Evolutionary conservation across 805 yeast genomes (phyloP).

Genomic region (Yamadazyma takamatsuzukensis): DNA sequence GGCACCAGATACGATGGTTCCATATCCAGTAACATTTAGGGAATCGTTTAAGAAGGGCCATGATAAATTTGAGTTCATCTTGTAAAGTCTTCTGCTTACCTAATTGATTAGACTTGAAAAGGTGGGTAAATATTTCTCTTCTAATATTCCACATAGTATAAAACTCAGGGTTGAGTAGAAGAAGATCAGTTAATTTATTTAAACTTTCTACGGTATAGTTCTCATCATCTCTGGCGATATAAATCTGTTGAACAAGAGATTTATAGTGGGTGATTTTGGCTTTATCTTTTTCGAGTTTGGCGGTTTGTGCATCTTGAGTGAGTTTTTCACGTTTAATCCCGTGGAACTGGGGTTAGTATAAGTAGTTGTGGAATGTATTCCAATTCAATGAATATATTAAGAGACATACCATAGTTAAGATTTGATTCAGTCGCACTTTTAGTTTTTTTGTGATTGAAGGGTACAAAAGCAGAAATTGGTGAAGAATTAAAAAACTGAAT

Average conservation of each 20-base stretch:
- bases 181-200: constrained; percentile 51
- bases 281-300: constrained; percentile 56
- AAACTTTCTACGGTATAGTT: constrained; percentile 35
- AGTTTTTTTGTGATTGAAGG: too few species aligned
- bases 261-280: constrained; percentile 56
- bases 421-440: too few species aligned
- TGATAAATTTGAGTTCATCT: constrained; percentile 59
- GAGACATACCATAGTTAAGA: too few species aligned
- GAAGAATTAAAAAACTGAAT: too few species aligned
- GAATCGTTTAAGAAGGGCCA: constrained; percentile 52
- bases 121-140: constrained; percentile 56
- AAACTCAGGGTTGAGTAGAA: constrained; percentile 76
- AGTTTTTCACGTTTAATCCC: constrained; percentile 61
- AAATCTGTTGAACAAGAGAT: constrained; percentile 39
- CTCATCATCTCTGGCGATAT: constrained; percentile 23
- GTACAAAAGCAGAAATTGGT: too few species aligned
- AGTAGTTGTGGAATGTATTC: not conserved
- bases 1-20: constrained; percentile 87
- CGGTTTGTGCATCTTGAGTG: constrained; percentile 50
- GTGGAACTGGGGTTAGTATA: constrained; percentile 48
- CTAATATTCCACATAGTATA: constrained; percentile 90
- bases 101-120: constrained; percentile 17
- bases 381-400: not conserved
- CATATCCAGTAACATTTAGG: constrained; percentile 98
- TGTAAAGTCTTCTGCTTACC: constrained; percentile 25